A percentile compares a stretch with the other conserved stretches of the same genome.
Evolutionary conservation across 2,329 filamentous ascomycete species (phyloP).

Genomic region (Fusarium clavum): DNA sequence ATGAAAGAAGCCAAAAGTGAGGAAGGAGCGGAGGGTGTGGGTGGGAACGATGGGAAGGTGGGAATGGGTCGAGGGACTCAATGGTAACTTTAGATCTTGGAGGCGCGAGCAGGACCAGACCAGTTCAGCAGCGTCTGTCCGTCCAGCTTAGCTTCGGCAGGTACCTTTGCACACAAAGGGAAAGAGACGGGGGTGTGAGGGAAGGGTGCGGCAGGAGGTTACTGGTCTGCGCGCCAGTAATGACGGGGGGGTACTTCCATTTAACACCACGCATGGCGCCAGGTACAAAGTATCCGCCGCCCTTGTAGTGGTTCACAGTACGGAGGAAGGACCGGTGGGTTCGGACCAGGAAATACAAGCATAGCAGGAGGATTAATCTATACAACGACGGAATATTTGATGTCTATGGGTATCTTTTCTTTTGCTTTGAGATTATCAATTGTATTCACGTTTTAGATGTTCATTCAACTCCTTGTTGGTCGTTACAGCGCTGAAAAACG

Average conservation of each 20-base stretch:
- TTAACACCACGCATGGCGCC: slow-evolving; percentile 34
- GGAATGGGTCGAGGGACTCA: slow-evolving; percentile 48
- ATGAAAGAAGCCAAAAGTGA: slow-evolving; percentile 42
- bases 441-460: not conserved
- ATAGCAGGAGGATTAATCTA: not conserved
- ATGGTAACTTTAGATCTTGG: slow-evolving; percentile 46
- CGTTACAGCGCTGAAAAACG: slow-evolving; percentile 31
- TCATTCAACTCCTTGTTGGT: slow-evolving; percentile 20
- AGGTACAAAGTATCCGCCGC: slow-evolving; percentile 39
- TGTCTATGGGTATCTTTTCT: too few relatives aligned
- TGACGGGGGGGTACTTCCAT: slow-evolving; percentile 35
- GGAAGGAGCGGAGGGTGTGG: slow-evolving; percentile 44
- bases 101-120: slow-evolving; percentile 40
- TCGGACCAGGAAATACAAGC: slow-evolving; percentile 41
- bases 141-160: slow-evolving; percentile 1
- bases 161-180: slow-evolving; percentile 38
- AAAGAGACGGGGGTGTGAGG: slow-evolving; percentile 39
- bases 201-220: slow-evolving; percentile 42
- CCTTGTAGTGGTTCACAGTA: slow-evolving; percentile 21
- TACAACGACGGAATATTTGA: not conserved
- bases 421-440: not conserved
- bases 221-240: slow-evolving; percentile 34
- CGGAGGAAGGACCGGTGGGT: slow-evolving; percentile 44
- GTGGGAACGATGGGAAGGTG: slow-evolving; percentile 46
- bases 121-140: slow-evolving; percentile 3